Base-by-base conservation (phyloP, 768 basidiomycete species). In the Amanita rimosa region DNA sequence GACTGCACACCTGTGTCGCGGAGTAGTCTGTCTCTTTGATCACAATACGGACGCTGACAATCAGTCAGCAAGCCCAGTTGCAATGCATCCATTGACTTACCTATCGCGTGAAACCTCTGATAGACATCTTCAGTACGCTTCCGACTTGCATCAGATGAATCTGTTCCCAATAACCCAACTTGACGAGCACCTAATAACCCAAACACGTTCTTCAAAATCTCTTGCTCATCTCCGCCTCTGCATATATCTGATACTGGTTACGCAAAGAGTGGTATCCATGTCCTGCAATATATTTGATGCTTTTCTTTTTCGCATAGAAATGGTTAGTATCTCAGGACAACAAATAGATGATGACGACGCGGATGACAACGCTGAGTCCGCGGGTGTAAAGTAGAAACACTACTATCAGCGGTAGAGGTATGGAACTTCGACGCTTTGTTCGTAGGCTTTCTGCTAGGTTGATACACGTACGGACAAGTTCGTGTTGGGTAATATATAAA, bases 271-370 rank as follows among this genome's bases (percentile, higher is more conserved):
- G 90, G 95, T 99, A 51, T 96, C 88, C 54, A 98, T 95, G 64
- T 98, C 96, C 70, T 96, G 96, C 34, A 99, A 71, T 58, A 98
- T 98, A 60, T 99, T 99, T n/a, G 89, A 92, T 6, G 91, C 89
- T 65, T 96, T 97, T n/a, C n/a, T n/a, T n/a, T n/a, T n/a, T n/a
- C n/a, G n/a, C n/a, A n/a, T n/a, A n/a, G n/a, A n/a, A n/a, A n/a
- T n/a, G n/a, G n/a, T n/a, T n/a, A n/a, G n/a, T n/a, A n/a, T n/a
- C n/a, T n/a, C n/a, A n/a, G n/a, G n/a, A n/a, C n/a, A n/a, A n/a
- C n/a, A n/a, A n/a, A n/a, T n/a, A n/a, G n/a, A n/a, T n/a, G n/a
- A n/a, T n/a, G n/a, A n/a, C n/a, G n/a, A n/a, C n/a, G n/a, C n/a
- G n/a, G n/a, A n/a, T n/a, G n/a, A n/a, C n/a, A n/a, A n/a, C n/a